Base-by-base conservation (phyloP, 805 yeast genomes). In the Candida manassasensis region DNA sequence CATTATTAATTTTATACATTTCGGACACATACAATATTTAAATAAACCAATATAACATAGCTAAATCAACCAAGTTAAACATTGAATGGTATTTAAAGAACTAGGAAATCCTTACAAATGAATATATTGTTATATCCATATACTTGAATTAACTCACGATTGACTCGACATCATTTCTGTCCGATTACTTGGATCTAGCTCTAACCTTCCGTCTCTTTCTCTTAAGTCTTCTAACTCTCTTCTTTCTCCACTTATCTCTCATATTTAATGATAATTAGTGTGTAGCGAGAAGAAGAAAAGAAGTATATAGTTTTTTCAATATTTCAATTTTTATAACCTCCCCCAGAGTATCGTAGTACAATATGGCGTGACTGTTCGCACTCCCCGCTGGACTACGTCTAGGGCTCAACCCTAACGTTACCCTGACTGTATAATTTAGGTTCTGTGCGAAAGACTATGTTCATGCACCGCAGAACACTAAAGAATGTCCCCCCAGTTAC, bases 141-240 rank as follows among this genome's bases (percentile, higher is more conserved):
- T n/a, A n/a, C n/a, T n/a, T n/a, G n/a, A n/a, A n/a, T n/a, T n/a
- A n/a, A n/a, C n/a, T n/a, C n/a, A n/a, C n/a, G n/a, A n/a, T n/a
- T n/a, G n/a, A n/a, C n/a, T n/a, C n/a, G n/a, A n/a, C 19, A 15
- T n/a, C 28, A 27, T 11, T 26, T 26, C 21, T 45, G 67, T 64
- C 67, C 83, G 84, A 78, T 84, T 84, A 85, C 82, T 85, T 85
- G 80, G 96, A 86, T 86, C 97, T 88, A 77, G 97, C 97, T 86
- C 97, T 87, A 67, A 90, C 96, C 96, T 90, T 90, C 97, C 97
- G 96, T 84, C 97, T 86, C 95, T 90, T 90, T 81, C 97, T 87
- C 86, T 90, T 90, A 71, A 90, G 85, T 86, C 97, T 87, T 86
- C 97, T 89, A 75, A 84, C 95, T 89, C 97, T 90, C 95, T 90